Evolutionary conservation across 495 filamentous ascomycete species (phyloP), one percentile per base, ranked within the genome.

Genomic region (Xylona heveae): DNA sequence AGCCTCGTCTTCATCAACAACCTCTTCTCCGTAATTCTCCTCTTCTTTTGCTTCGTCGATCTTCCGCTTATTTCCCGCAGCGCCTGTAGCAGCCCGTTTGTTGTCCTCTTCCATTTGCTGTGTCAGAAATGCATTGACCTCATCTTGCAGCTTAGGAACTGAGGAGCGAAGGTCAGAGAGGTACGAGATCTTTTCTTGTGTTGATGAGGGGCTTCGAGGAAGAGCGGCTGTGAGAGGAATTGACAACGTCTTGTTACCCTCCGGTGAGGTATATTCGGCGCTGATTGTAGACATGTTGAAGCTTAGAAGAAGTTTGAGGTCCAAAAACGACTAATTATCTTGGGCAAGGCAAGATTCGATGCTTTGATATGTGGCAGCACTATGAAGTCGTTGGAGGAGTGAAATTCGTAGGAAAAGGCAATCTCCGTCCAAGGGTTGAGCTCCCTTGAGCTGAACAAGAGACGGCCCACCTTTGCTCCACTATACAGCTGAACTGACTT

Each of bases 51-150:
- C 58, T 41, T 66, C 64, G 35, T 68, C 59, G 23, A 61, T 49
- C n/a, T 57, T 52, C 2, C 34, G 46, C 29, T 51, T 50, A 20
- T 41, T 35, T 3, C 41, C 37, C 8, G 27, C 43, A 31, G 17
- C 59, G 19, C 32, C 42, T 3, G 37, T 42, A 3, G 41, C 45
- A 4, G 53, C 52, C 2, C 50, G 38, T 18, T 58, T 62, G 38
- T 81, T 84, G 43, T 93, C 88, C 40, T 79, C 74, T 33, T 84
- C 82, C 85, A 97, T 97, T 24, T 71, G 67, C 38, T 57, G 52
- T 15, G 88, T 97, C 38, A 97, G 59, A 45, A 83, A 80, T 19
- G 52, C 55, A 55, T 97, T 97, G 45, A 94, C 58, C 10, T 68
- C 58, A 12, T 64, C 68, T 42, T 95, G 88, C 6, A 84, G 44